phyloP scores from a whole-genome alignment of 305 asterid genomes.

The Plantago rigida region DNA sequence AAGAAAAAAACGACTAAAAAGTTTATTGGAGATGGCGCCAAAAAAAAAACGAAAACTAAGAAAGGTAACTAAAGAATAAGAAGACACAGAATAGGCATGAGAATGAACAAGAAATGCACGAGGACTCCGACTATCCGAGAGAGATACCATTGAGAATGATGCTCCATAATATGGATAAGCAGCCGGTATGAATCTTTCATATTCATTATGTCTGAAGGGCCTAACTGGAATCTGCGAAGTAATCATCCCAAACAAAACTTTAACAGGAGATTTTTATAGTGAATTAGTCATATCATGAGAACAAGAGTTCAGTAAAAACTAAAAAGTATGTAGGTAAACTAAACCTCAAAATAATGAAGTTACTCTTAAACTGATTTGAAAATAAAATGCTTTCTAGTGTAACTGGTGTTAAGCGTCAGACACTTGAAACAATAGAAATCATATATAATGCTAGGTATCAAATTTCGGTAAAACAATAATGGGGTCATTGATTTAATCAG shows the following conservation, averaged over 20 bases:
- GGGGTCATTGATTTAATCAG: not conserved
- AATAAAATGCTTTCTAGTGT: not conserved
- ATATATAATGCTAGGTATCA: not conserved
- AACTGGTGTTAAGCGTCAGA: not conserved
- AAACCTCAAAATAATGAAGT: conserved; percentile 1
- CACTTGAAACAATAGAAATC: not conserved
- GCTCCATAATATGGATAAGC: conserved; percentile 86
- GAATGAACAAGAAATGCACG: not conserved
- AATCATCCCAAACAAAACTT: conserved; percentile 16
- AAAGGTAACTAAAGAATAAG: not conserved
- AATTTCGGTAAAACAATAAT: conserved; percentile 4
- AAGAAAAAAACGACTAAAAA: no score
- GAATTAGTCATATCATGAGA: not conserved
- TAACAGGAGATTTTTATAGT: conserved; percentile 15
- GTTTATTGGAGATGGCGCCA: no score
- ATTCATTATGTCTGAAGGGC: conserved; percentile 78
- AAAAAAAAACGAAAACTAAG: no score
- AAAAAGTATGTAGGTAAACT: not conserved
- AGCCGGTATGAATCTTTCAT: conserved; percentile 72
- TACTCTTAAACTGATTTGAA: not conserved
- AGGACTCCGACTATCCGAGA: conserved; percentile 3
- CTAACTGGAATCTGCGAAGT: conserved; percentile 80
- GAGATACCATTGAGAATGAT: conserved; percentile 66
- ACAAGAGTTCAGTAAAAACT: not conserved
- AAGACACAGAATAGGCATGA: not conserved